Evolutionary conservation across 2,329 filamentous ascomycete species (phyloP).

Genomic region (Cladosporium phlei): DNA sequence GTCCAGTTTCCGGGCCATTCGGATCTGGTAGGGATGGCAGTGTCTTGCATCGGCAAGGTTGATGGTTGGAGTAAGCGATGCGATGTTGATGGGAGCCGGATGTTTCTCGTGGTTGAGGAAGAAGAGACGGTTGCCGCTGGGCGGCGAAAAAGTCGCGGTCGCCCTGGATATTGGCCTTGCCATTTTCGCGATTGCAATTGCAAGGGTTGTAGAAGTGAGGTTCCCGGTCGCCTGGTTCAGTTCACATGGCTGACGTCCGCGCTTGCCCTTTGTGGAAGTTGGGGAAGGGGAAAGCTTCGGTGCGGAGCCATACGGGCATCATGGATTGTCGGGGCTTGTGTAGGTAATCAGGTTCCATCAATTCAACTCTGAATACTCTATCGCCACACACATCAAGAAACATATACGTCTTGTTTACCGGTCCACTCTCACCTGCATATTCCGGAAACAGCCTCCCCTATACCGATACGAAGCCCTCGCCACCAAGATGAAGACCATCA

Average conservation of each 20-base stretch:
- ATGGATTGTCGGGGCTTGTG: conserved; percentile 3
- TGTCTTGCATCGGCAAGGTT: conserved; percentile 20
- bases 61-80: conserved; percentile 23
- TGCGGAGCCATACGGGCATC: too few species aligned
- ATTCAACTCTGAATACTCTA: neutral
- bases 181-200: too few species aligned
- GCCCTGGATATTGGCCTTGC: too few species aligned
- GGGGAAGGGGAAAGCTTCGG: neutral
- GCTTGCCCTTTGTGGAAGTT: conserved; percentile 8
- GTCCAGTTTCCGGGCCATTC: conserved; percentile 22
- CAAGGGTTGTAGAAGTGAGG: too few species aligned
- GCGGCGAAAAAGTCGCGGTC: too few species aligned
- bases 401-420: neutral
- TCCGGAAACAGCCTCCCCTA: too few species aligned
- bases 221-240: too few species aligned
- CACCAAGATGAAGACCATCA: conserved; percentile 42
- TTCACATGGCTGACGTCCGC: conserved; percentile 3
- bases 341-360: conserved; percentile 3
- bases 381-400: neutral
- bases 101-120: conserved; percentile 19
- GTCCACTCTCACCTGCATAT: neutral
- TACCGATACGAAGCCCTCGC: conserved; percentile 4
- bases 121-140: conserved; percentile 15
- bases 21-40: conserved; percentile 31
- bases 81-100: conserved; percentile 25